Evolutionary conservation across 169 alveolate genomes (phyloP).

Genomic region (Plasmodium coatneyi): DNA sequence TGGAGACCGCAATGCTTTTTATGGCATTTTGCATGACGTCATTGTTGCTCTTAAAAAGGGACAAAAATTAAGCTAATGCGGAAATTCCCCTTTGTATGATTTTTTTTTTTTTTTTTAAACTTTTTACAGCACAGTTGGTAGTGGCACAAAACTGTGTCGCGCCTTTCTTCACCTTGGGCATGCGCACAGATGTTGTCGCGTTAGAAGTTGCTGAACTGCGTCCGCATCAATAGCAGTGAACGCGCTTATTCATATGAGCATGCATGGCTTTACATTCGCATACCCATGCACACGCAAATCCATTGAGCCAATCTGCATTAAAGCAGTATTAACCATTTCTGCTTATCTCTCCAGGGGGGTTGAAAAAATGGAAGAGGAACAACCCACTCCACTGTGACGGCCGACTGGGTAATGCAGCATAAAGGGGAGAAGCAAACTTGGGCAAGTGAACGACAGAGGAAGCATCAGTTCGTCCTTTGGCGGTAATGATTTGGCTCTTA

Average conservation of each 20-base stretch:
- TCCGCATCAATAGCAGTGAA: neutral
- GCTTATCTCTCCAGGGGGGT: neutral
- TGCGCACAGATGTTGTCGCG: neutral
- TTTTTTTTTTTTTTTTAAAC: neutral
- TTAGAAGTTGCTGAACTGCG: neutral
- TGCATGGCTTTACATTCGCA: neutral
- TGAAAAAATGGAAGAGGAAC: neutral
- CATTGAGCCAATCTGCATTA: neutral
- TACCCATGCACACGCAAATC: neutral
- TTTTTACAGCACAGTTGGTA: neutral
- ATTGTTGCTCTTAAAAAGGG: neutral
- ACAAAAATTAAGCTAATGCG: neutral
- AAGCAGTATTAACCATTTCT: neutral
- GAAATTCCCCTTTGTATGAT: neutral
- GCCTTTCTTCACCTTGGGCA: neutral
- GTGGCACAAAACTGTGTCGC: neutral
- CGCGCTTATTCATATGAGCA: neutral
- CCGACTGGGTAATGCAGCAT: neutral
- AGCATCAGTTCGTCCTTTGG: neutral
- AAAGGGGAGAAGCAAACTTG: neutral
- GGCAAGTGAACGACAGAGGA: neutral
- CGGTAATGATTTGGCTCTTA: neutral
- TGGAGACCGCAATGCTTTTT: neutral
- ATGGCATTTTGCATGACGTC: neutral
- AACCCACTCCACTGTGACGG: neutral